These are phyloP conservation scores for Tetragonia tetragonoides DNA, from an alignment of 148 eudicot genomes.

Conservation along the genomic window DNA sequence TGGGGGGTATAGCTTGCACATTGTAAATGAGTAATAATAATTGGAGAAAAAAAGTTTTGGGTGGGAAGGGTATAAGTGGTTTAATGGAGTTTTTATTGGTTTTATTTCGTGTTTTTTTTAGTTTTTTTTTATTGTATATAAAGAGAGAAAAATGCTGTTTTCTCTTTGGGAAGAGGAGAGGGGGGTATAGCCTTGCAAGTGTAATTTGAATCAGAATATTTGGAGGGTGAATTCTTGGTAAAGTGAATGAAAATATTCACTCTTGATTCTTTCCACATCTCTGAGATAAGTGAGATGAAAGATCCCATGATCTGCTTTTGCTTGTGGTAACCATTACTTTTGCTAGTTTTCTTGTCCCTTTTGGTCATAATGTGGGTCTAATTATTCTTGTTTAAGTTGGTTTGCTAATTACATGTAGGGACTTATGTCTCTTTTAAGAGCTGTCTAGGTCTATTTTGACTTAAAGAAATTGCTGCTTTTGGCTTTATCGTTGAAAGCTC, in stretches of 20 bases:
- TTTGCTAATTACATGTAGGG: no score
- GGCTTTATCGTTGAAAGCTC: no score
- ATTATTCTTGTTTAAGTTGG: no score
- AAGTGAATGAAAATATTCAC: slow-evolving; percentile 35
- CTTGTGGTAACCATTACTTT: no score
- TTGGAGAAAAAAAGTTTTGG: slow-evolving; percentile 21
- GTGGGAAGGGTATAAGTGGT: slow-evolving; percentile 32
- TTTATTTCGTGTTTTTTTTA: background rate
- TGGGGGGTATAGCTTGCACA: slow-evolving; percentile 32
- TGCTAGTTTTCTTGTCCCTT: no score
- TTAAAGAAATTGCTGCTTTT: no score
- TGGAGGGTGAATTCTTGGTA: slow-evolving; percentile 20
- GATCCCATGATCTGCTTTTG: background rate
- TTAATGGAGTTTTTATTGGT: background rate
- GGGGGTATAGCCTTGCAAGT: slow-evolving; percentile 23
- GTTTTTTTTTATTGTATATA: slow-evolving; percentile 16
- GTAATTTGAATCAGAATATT: slow-evolving; percentile 10
- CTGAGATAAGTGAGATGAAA: background rate
- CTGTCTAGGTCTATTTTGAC: no score
- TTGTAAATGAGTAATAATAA: slow-evolving; percentile 26
- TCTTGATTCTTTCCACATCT: slow-evolving; percentile 29
- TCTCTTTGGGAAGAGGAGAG: slow-evolving; percentile 21
- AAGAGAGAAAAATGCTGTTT: slow-evolving; percentile 14
- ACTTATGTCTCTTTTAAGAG: no score
- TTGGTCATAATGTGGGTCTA: no score